Evolutionary conservation across 1,284 basidiomycete genomes (phyloP).

Genomic region (Thelephora terrestris): DNA sequence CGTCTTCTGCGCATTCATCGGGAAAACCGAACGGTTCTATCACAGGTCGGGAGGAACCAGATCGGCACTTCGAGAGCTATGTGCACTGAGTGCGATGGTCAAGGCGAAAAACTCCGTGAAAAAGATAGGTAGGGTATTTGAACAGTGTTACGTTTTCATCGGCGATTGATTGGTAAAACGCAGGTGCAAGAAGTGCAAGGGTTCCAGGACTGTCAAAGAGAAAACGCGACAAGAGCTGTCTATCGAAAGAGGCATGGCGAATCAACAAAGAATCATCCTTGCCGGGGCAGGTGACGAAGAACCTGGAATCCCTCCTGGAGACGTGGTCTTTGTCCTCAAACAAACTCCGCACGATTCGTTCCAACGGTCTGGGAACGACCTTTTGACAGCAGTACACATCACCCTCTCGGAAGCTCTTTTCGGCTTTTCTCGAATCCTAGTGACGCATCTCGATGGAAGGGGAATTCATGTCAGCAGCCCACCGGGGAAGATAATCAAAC

Average conservation of each 20-base stretch:
- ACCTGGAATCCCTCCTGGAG: slow-evolving; percentile 77
- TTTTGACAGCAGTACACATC: slow-evolving; percentile 69
- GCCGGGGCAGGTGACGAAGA: slow-evolving; percentile 86
- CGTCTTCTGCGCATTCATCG: slow-evolving; percentile 1
- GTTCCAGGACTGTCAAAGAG: slow-evolving; percentile 74
- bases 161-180: slow-evolving; percentile 4
- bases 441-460: slow-evolving; percentile 85
- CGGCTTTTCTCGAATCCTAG: slow-evolving; percentile 78
- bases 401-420: slow-evolving; percentile 89
- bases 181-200: slow-evolving; percentile 96
- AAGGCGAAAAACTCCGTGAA: slow-evolving; percentile 74
- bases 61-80: slow-evolving; percentile 42
- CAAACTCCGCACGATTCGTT: slow-evolving; percentile 66
- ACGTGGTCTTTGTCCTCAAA: slow-evolving; percentile 81
- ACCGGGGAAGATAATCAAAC: slow-evolving; percentile 66
- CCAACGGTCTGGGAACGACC: slow-evolving; percentile 69
- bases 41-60: slow-evolving; percentile 37
- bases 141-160: background rate
- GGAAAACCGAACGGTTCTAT: background rate
- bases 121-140: slow-evolving; percentile 64
- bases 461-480: slow-evolving; percentile 71
- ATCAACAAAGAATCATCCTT: slow-evolving; percentile 81
- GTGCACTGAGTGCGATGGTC: slow-evolving; percentile 76
- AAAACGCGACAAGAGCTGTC: slow-evolving; percentile 83
- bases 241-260: slow-evolving; percentile 82